Percentiles rank a stretch among this genome's conserved stretches.
Evolutionary conservation across 768 basidiomycete species (phyloP).

Genomic region (Tremella mesenterica): DNA sequence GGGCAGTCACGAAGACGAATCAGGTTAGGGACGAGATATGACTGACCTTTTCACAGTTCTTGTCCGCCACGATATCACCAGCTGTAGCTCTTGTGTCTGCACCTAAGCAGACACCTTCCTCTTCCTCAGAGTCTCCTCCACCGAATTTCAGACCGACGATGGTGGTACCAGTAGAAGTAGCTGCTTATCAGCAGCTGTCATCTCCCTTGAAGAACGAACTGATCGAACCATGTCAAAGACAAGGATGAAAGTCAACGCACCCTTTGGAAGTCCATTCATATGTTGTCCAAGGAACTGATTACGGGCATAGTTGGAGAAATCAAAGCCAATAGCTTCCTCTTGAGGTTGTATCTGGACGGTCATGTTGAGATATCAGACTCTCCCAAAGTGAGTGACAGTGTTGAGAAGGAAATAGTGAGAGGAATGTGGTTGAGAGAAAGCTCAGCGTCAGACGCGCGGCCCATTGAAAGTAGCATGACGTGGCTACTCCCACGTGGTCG

Average conservation of each 20-base stretch:
- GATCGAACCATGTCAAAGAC: neutral
- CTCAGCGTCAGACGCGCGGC: too few species aligned
- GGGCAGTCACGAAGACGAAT: neutral
- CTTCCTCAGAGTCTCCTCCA: constrained; percentile 46
- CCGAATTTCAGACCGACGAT: constrained; percentile 89
- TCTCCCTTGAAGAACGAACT: neutral
- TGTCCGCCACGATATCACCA: constrained; percentile 90
- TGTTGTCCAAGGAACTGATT: constrained; percentile 41
- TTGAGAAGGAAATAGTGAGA: too few species aligned
- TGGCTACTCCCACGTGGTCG: too few species aligned
- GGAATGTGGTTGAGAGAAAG: neutral
- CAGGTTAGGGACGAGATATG: neutral
- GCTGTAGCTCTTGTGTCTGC: constrained; percentile 95
- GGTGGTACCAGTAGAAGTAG: constrained; percentile 66
- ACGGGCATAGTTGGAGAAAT: constrained; percentile 44
- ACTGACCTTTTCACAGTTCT: constrained; percentile 97
- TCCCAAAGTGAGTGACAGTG: neutral
- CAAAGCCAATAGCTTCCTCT: constrained; percentile 35
- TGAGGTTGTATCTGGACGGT: constrained; percentile 22
- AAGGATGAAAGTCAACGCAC: constrained; percentile 16
- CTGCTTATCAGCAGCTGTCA: constrained; percentile 10
- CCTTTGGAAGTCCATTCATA: constrained; percentile 39
- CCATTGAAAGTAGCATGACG: too few species aligned
- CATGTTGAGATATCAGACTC: constrained; percentile 5
- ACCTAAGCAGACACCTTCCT: constrained; percentile 85